Evolutionary conservation across 352 stramenopile species (phyloP), one percentile per base, ranked within the genome.

Genomic region (Pythium rhizo-oryzae): DNA sequence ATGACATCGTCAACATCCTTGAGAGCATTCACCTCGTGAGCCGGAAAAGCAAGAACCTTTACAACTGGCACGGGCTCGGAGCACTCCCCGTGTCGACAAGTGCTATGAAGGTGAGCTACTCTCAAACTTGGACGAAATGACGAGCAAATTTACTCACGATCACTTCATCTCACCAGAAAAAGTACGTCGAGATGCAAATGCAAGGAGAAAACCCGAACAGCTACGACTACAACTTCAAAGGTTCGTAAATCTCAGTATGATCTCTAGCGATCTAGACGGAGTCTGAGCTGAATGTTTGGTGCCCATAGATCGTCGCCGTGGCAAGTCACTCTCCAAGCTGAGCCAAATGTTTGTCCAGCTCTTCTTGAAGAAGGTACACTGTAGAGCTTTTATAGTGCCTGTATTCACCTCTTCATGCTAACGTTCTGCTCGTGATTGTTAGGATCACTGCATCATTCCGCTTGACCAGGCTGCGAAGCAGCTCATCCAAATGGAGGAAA

Each of bases 1-100:
- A 99, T 72, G 97, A 99, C 76, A 98, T 99, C 47, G 95, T 99
- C 53, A 99, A 99, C 73, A 99, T 99, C 74, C 81, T 99, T 30
- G 96, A 99, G 72, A 97, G 90, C 55, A 91, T 99, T 44, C 82
- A 95, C 35, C 89, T 99, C 30, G 94, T 99, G 7, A 96, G 84
- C 30, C 92, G 96, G n/a, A 96, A 98, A 65, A 95, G 92, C 63
- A 99, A 99, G 77, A 99, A 99, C 69, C 87, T 97, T 1, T 99
- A 99, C 82, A 92, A 93, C 53, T 97, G 90, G 89, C 87, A 96
- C 56, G 89, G 89, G 12, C 66, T 94, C 11, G 62, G 71, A 24
- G 85, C 80, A 5, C 77, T 97, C 13, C 85, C 85, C 0, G 75
- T 79, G 1, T 90, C 84, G 0, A 90, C 93, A 19, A 71, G 65